Base-by-base conservation (phyloP, 2,329 filamentous ascomycete genomes). In the Annulohypoxylon truncatum region DNA sequence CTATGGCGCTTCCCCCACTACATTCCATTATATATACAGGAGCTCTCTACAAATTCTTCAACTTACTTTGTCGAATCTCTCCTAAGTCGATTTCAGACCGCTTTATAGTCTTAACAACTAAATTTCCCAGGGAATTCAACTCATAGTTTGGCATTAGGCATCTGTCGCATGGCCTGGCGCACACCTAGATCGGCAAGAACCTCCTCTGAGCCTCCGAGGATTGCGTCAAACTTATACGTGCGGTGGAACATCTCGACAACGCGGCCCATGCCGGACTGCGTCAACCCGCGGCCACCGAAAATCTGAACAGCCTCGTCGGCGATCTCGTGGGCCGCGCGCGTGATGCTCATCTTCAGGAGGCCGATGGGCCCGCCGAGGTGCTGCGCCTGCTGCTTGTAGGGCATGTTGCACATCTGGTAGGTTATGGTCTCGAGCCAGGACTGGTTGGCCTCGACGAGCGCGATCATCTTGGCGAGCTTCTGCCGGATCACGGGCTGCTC, bases 401-500 rank as follows among this genome's bases (percentile, higher is more conserved):
- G 86, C 91, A 96, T 93, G 77, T 93, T 84, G 82, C 87, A 91
- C 93, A 96, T 96, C 77, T 96, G 93, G 82, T 93, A 93, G 18
- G 92, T 93, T 75, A 96, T 89, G 42, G 87, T 88, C 78, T 96
- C 93, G 51, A 96, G 86, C 92, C 92, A 96, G 18, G 92, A 87
- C 78, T 96, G 93, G 79, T 92, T 90, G n/a, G 91, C 85, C 79
- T 97, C 93, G 71, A 89, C 87, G 52, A 92, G 88, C 3, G 91
- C 88, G 71, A 96, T 96, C 92, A 96, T 96, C 77, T 92, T 92
- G 66, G 93, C 93, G 61, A 96, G 87, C 89, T 96, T 96, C 75
- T 92, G 89, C 18, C 90, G 86, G 73, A 96, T 94, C 46, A 93
- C 92, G 22, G 93, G 92, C 75, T 96, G 92, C 74, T 93, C 89